A percentile compares a stretch with the other conserved stretches of the same genome.
These are phyloP conservation scores for Tulasnella sp. DNA, from an alignment of 768 basidiomycete genomes.

Conservation along the genomic window DNA sequence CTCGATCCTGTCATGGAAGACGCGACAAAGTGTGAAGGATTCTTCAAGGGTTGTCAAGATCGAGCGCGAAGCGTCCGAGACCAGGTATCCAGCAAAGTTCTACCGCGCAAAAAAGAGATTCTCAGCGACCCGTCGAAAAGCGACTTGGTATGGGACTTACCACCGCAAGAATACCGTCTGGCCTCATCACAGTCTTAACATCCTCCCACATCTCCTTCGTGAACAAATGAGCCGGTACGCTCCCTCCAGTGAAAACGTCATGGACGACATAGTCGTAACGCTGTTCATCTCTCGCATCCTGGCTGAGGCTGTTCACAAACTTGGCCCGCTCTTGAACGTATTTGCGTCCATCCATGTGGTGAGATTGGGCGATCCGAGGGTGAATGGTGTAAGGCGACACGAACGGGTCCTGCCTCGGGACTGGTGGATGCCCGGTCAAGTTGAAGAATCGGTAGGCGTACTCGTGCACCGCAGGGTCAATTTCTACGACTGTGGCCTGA, in stretches of 20 bases:
- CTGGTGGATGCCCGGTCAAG: conserved; percentile 49
- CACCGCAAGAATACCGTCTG: conserved; percentile 74
- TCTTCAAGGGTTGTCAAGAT: conserved; percentile 65
- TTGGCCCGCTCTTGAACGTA: conserved; percentile 50
- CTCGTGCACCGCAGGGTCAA: conserved; percentile 84
- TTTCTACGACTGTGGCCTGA: conserved; percentile 80
- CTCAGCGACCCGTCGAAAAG: background rate
- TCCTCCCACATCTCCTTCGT: conserved; percentile 80
- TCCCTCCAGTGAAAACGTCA: conserved; percentile 92
- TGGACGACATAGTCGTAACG: conserved; percentile 59
- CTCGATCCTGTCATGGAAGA: conserved; percentile 70
- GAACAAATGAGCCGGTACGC: conserved; percentile 81
- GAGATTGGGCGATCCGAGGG: conserved; percentile 1
- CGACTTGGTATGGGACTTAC: conserved; percentile 46
- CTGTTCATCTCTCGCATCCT: background rate
- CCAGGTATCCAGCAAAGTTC: conserved; percentile 80
- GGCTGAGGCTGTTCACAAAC: background rate
- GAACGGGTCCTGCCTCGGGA: background rate
- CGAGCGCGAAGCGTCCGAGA: conserved; percentile 58
- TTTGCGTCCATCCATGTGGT: conserved; percentile 35
- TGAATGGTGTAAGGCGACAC: background rate
- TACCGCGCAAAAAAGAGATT: conserved; percentile 36
- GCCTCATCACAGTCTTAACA: conserved; percentile 57
- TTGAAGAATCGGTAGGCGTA: conserved; percentile 78
- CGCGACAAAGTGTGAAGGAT: conserved; percentile 75